These are phyloP conservation scores for Berberis vulgaris DNA, from an alignment of 164 flowering plant genomes.

Conservation along the genomic window DNA sequence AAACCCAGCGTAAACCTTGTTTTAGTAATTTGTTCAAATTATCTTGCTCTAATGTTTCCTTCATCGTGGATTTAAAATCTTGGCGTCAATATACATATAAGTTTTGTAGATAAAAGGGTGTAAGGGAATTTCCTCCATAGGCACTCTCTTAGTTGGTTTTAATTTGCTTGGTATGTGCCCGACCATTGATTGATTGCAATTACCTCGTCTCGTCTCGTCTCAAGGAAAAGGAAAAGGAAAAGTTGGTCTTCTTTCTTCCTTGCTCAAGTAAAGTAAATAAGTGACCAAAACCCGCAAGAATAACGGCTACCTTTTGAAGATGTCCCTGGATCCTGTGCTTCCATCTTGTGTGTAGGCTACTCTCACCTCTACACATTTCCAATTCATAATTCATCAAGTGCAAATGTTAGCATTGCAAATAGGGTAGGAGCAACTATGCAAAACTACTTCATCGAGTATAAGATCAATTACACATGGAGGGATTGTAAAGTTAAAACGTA, in stretches of 20 bases:
- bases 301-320: constrained; percentile 8
- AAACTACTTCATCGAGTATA: not conserved
- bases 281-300: not conserved
- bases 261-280: not conserved
- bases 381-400: not conserved
- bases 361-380: not conserved
- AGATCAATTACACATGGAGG: not conserved
- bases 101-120: too few species aligned
- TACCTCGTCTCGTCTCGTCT: not conserved
- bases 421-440: not conserved
- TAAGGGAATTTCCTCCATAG: too few species aligned
- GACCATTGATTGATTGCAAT: constrained; percentile 8
- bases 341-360: not conserved
- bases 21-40: too few species aligned
- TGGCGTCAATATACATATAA: too few species aligned
- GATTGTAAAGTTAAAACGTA: constrained; percentile 6
- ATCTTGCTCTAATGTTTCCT: too few species aligned
- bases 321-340: not conserved
- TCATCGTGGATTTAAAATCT: too few species aligned
- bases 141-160: too few species aligned
- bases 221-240: constrained; percentile 1
- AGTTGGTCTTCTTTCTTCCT: not conserved
- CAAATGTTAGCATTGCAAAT: too few species aligned
- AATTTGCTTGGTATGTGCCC: constrained; percentile 11
- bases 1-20: too few species aligned